Evolutionary conservation across 495 filamentous ascomycete species (phyloP).

Genomic region (Penicillium antarcticum): DNA sequence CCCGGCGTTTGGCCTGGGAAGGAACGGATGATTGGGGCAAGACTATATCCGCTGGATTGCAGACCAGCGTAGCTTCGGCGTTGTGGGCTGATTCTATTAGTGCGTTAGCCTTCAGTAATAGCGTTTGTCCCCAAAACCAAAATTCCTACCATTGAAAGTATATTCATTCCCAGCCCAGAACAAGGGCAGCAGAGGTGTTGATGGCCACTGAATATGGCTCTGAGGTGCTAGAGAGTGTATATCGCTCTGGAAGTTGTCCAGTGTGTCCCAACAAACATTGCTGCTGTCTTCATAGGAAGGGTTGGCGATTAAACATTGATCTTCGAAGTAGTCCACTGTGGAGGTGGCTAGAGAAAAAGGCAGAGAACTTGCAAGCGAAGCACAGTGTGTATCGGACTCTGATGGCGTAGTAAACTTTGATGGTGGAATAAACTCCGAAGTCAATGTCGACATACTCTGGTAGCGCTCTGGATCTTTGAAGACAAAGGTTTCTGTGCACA

Average conservation of each 20-base stretch:
- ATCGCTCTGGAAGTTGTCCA: background rate
- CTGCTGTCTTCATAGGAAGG: background rate
- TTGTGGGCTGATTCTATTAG: background rate
- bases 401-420: background rate
- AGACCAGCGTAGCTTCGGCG: background rate
- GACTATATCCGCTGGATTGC: background rate
- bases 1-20: background rate
- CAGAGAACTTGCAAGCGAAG: background rate
- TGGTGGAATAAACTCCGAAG: background rate
- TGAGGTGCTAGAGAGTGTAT: background rate
- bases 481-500: background rate
- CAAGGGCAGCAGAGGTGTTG: background rate
- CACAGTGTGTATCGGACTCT: background rate
- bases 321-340: background rate
- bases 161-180: background rate
- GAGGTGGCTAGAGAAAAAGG: background rate
- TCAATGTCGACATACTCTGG: background rate
- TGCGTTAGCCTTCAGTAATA: background rate
- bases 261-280: background rate
- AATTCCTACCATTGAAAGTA: background rate
- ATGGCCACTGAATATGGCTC: background rate
- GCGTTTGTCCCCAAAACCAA: background rate
- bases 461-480: background rate
- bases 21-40: background rate
- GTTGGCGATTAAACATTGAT: background rate